Base-by-base conservation (phyloP, 306 rosid species). In the Cucurbita maxima region DNA sequence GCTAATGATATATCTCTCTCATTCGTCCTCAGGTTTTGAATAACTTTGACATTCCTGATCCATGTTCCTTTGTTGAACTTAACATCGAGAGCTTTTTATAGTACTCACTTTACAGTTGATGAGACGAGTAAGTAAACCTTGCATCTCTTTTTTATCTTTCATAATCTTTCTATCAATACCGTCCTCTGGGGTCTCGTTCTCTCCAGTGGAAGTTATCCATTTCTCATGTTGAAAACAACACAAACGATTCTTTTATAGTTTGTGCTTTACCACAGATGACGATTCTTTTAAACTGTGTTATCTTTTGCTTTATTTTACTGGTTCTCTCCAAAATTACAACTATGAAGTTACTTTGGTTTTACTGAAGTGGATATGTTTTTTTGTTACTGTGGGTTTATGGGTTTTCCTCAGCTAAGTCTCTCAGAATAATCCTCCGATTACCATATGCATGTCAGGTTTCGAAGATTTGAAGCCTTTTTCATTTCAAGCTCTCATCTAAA, bases 21-120 rank as follows among this genome's bases (percentile, higher is more conserved):
- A 7, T 64, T 58, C 13, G 59, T 58, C 77, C 75, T 77, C 96
- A 94, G 97, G 97, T 94, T 44, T 78, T 90, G 38, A 83, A 76
- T 82, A 91, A 90, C 84, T 94, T 91, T 0, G 89, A 94, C 86
- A 89, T 94, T 81, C 82, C 95, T 2, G 96, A 94, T 84, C 97
- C 97, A 0, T 94, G 98, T 92, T 94, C 98, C 68, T 90, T 80
- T 40, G 92, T 87, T 34, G 96, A 94, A 79, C 82, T 94, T 50
- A 76, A 80, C 81, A 75, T 94, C 9, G 89, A 85, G 83, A 86
- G 86, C 72, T 82, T 94, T 60, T 64, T 94, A 41, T 89, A 82
- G 83, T 53, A 63, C 54, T 51, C 30, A 63, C 76, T 56, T 61
- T 15, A 25, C 64, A 55, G 59, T 51, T 20, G 75, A 82, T 71